These are phyloP conservation scores for Cryptococcus depauperatus DNA, from an alignment of 1,284 basidiomycete genomes.

Conservation along the genomic window DNA sequence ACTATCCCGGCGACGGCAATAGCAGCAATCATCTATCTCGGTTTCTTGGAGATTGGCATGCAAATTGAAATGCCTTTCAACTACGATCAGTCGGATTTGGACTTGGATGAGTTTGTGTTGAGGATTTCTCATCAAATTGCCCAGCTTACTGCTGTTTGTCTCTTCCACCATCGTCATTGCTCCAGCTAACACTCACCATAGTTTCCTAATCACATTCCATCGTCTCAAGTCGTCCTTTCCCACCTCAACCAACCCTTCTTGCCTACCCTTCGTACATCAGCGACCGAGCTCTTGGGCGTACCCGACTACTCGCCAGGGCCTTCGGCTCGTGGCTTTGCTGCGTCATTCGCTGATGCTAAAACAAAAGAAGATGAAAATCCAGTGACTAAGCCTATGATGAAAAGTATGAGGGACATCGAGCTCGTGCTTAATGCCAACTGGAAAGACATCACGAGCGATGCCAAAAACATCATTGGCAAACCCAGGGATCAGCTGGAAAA, in stretches of 20 bases:
- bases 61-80: slow-evolving; percentile 34
- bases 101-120: slow-evolving; percentile 27
- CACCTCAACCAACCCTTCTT: slow-evolving; percentile 33
- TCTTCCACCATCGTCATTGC: neutral
- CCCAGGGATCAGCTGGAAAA: slow-evolving; percentile 32
- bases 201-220: slow-evolving; percentile 27
- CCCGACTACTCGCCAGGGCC: slow-evolving; percentile 14
- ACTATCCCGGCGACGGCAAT: slow-evolving; percentile 26
- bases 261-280: slow-evolving; percentile 18
- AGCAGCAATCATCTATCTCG: slow-evolving; percentile 23
- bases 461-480: slow-evolving; percentile 17
- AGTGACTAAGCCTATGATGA: slow-evolving; percentile 8
- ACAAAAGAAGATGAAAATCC: slow-evolving; percentile 1
- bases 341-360: neutral
- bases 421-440: slow-evolving; percentile 27
- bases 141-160: slow-evolving; percentile 29
- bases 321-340: slow-evolving; percentile 14
- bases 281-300: slow-evolving; percentile 21
- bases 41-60: slow-evolving; percentile 27
- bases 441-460: slow-evolving; percentile 21
- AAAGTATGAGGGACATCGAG: slow-evolving; percentile 25
- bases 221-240: slow-evolving; percentile 21
- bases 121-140: slow-evolving; percentile 28
- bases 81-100: slow-evolving; percentile 32
- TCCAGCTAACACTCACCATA: slow-evolving; percentile 1